phyloP scores from a whole-genome alignment of 2,329 filamentous ascomycete species.

The Elsinoe batatas region DNA sequence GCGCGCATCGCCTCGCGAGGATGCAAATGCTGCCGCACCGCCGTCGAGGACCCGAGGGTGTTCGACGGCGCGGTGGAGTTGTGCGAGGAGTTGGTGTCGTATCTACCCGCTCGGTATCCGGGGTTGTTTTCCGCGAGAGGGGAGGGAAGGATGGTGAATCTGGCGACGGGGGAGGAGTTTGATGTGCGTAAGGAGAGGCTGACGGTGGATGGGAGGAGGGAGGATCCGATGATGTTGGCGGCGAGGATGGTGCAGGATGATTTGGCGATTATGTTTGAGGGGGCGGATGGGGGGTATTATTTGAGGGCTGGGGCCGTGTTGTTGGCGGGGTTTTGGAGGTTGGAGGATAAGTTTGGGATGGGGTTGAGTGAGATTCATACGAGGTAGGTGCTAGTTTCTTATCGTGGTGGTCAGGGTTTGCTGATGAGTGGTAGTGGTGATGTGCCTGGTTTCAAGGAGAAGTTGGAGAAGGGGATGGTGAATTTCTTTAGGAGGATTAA shows the following conservation, averaged over 20 bases:
- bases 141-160: conserved; percentile 56
- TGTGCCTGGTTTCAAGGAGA: conserved; percentile 62
- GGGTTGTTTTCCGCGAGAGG: conserved; percentile 53
- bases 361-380: conserved; percentile 69
- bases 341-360: conserved; percentile 76
- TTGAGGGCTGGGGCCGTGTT: conserved; percentile 67
- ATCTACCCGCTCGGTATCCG: conserved; percentile 68
- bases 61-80: conserved; percentile 65
- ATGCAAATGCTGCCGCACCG: conserved; percentile 56
- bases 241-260: conserved; percentile 72
- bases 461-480: conserved; percentile 67
- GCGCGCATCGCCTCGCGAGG: conserved; percentile 58
- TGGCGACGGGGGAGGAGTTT: conserved; percentile 62
- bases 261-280: conserved; percentile 73
- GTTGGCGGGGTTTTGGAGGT: conserved; percentile 72
- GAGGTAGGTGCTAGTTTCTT: background rate
- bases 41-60: conserved; percentile 42
- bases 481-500: conserved; percentile 67
- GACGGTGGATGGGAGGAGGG: conserved; percentile 30
- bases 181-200: conserved; percentile 56
- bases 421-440: conserved; percentile 43
- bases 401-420: background rate
- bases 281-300: conserved; percentile 67
- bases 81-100: conserved; percentile 59
- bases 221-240: conserved; percentile 69